Conservation (phyloP, 441 rosid species). For the Eutrema salsugineum region DNA sequence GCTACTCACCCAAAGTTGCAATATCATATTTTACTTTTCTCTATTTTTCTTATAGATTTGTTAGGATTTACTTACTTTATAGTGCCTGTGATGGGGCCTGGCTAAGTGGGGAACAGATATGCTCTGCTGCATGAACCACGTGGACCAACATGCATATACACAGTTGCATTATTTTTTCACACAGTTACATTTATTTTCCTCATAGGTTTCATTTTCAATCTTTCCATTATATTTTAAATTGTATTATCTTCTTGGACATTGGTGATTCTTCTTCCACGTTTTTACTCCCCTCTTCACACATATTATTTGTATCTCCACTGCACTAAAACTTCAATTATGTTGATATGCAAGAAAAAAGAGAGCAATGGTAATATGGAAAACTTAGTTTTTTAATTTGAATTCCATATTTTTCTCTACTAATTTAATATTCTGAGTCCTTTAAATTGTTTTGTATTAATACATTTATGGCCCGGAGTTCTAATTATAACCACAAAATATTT, state of each 20-base stretch:
- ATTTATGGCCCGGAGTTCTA: not conserved
- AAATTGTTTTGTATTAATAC: not conserved
- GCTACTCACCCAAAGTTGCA: conserved; percentile 4
- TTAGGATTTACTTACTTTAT: conserved; percentile 12
- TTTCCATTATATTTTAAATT: not conserved
- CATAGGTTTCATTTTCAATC: not conserved
- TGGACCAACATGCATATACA: conserved; percentile 33
- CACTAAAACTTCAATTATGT: not conserved
- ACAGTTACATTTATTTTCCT: conserved; percentile 23
- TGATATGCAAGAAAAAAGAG: not conserved
- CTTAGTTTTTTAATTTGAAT: not conserved
- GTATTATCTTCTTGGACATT: not conserved
- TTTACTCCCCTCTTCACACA: not conserved
- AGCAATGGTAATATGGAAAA: not conserved
- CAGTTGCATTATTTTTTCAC: no score
- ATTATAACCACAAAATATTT: not conserved
- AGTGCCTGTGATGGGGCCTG: conserved; percentile 25
- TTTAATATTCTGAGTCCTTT: not conserved
- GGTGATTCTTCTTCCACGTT: conserved; percentile 19
- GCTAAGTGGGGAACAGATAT: conserved; percentile 33
- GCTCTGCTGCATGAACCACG: conserved; percentile 37
- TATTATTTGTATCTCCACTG: not conserved
- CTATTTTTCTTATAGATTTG: conserved; percentile 9
- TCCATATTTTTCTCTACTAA: not conserved
- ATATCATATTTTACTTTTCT: not conserved